phyloP scores from a whole-genome alignment of 1,139 yeast genomes.

The Sugiyamaella paludigena region DNA sequence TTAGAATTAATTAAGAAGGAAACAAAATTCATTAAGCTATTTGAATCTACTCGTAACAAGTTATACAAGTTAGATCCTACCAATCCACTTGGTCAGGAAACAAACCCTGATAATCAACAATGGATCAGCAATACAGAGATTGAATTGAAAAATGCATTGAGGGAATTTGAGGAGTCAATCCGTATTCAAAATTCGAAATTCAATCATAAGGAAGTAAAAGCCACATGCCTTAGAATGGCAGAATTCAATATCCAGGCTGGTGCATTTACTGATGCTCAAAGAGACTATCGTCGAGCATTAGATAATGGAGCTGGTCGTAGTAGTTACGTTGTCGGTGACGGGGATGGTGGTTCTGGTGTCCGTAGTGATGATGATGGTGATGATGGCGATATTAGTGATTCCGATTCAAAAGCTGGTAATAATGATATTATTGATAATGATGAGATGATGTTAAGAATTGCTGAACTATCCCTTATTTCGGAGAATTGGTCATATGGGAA shows the following conservation, averaged over 20 bases:
- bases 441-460: not conserved
- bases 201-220: constrained; percentile 3
- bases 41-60: constrained; percentile 7
- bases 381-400: not conserved
- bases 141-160: constrained; percentile 1
- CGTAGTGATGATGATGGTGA: constrained; percentile 2
- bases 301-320: not conserved
- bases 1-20: constrained; percentile 10
- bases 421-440: not conserved
- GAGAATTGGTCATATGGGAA: constrained; percentile 15
- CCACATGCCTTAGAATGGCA: constrained; percentile 11
- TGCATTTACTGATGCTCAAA: constrained; percentile 13
- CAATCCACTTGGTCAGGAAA: constrained; percentile 7
- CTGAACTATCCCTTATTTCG: constrained; percentile 6
- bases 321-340: not conserved
- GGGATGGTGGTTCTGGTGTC: not conserved
- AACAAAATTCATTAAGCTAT: constrained; percentile 9
- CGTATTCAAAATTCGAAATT: not conserved
- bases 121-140: constrained; percentile 15
- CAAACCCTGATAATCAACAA: constrained; percentile 6
- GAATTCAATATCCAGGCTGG: constrained; percentile 11
- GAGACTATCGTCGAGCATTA: constrained; percentile 7
- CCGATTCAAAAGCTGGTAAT: not conserved
- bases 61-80: constrained; percentile 10
- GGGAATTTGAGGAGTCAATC: constrained; percentile 5